A percentile compares a stretch with the other conserved stretches of the same genome.
These are phyloP conservation scores for Austroboletus novae-zelandiae DNA, from an alignment of 1,284 basidiomycete genomes.

Conservation along the genomic window DNA sequence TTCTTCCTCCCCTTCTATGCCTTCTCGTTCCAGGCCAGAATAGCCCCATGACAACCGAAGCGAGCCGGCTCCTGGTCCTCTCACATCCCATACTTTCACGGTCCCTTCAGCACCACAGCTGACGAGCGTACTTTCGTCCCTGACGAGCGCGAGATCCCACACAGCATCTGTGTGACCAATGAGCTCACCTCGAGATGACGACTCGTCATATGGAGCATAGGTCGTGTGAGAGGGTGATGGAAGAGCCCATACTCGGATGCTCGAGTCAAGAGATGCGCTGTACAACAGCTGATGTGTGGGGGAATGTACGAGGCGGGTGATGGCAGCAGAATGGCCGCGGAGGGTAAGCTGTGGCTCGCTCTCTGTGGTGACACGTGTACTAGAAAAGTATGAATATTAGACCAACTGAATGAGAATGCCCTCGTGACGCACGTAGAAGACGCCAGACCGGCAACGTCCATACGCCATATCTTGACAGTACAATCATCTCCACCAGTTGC, in stretches of 20 bases:
- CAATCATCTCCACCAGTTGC: constrained; percentile 94
- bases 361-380: constrained; percentile 68
- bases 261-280: constrained; percentile 91
- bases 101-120: constrained; percentile 89
- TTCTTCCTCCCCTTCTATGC: constrained; percentile 44
- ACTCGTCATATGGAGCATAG: constrained; percentile 87
- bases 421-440: constrained; percentile 61
- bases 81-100: constrained; percentile 92
- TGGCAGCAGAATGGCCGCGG: constrained; percentile 90
- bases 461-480: constrained; percentile 94
- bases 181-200: constrained; percentile 73
- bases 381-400: constrained; percentile 31
- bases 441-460: constrained; percentile 70
- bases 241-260: constrained; percentile 88
- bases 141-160: constrained; percentile 85
- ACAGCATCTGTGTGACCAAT: constrained; percentile 93
- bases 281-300: constrained; percentile 76
- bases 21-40: constrained; percentile 58
- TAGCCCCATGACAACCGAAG: constrained; percentile 80
- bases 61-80: constrained; percentile 53
- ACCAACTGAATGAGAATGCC: constrained; percentile 9
- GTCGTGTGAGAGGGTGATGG: constrained; percentile 72
- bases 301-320: constrained; percentile 87
- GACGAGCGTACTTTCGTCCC: constrained; percentile 78
- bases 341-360: constrained; percentile 90